phyloP scores from a whole-genome alignment of 2,329 filamentous ascomycete species.

The Boeremia exigua region DNA sequence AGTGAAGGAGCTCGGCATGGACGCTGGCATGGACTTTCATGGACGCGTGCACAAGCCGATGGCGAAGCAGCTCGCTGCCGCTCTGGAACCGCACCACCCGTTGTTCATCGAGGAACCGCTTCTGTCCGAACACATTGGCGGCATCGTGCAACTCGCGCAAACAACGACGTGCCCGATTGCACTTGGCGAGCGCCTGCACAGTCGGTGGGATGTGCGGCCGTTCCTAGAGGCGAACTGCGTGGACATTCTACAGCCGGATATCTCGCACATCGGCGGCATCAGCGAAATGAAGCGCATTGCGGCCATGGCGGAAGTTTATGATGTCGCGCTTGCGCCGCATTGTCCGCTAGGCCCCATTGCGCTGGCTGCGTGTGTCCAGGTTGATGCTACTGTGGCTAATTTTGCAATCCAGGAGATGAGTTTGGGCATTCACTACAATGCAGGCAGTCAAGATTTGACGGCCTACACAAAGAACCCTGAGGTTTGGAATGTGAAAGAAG shows the following conservation, averaged over 20 bases:
- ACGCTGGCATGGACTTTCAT: constrained; percentile 79
- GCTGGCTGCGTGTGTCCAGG: constrained; percentile 72
- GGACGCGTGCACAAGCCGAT: constrained; percentile 80
- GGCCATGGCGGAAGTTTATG: constrained; percentile 74
- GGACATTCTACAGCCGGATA: constrained; percentile 76
- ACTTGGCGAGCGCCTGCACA: constrained; percentile 74
- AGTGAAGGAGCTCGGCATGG: constrained; percentile 73
- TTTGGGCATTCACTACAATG: constrained; percentile 79
- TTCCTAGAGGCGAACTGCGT: constrained; percentile 72
- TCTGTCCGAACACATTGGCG: constrained; percentile 71
- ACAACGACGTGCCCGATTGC: constrained; percentile 70
- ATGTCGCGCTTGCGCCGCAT: constrained; percentile 75
- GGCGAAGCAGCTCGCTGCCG: constrained; percentile 75
- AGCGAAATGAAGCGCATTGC: constrained; percentile 74
- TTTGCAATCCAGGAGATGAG: constrained; percentile 80
- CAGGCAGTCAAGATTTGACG: constrained; percentile 50
- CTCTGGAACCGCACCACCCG: constrained; percentile 70
- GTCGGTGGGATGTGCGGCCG: constrained; percentile 74
- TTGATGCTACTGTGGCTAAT: constrained; percentile 66
- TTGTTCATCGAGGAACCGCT: constrained; percentile 80
- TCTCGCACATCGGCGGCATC: constrained; percentile 74
- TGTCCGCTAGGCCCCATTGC: constrained; percentile 77
- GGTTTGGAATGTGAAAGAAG: constrained; percentile 70
- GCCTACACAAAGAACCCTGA: constrained; percentile 70
- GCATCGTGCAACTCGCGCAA: constrained; percentile 65